Base-by-base conservation (phyloP, 2,329 filamentous ascomycete genomes). In the Mycosphaerella sp. region DNA sequence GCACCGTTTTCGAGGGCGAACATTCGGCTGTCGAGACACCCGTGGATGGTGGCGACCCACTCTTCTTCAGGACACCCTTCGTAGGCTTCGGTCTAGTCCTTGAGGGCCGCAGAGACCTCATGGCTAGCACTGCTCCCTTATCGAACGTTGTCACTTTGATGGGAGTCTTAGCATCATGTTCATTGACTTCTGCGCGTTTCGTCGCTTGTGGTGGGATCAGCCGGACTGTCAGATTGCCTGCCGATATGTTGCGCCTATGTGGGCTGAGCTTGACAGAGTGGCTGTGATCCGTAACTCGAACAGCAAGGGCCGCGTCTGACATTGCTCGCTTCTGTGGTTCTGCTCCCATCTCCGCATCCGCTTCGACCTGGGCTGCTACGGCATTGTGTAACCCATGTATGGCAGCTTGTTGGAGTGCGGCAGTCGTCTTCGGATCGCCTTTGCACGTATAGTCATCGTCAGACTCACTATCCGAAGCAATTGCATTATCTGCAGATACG, bases 61-160 rank as follows among this genome's bases (percentile, higher is more conserved):
- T 48, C 30, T 56, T 51, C 45, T 60, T 60, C 43, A 60, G 30
- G 6, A 60, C 56, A 13, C 56, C 53, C 25, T 54, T 58, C 25
- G 39, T 25, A 21, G 58, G 58, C n/a, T 43, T 42, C 25, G 55
- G 50, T 10, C 52, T 41, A 17, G 45, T 53, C 32, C 21, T 42
- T 10, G 55, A 57, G 18, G 49, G 55, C 17, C 46, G 43, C 32
- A 57, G 40, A 17, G 35, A 48, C 36, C 21, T 41, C 35, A 40
- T 47, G 4, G 36, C 16, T 32, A 48, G 36, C 12, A 27, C 36
- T 6, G 45, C 39, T 36, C 36, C 27, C 5, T 37, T 48, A 9
- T 48, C 45, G 41, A 49, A 50, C 14, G 44, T 44, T 36, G 39
- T 53, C 32, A 51, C 40, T 37, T 55, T 42, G 14, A 40, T 40